Evolutionary conservation across 805 yeast genomes (phyloP), one percentile per base, ranked within the genome.

Genomic region (Monosporozyma solicola): DNA sequence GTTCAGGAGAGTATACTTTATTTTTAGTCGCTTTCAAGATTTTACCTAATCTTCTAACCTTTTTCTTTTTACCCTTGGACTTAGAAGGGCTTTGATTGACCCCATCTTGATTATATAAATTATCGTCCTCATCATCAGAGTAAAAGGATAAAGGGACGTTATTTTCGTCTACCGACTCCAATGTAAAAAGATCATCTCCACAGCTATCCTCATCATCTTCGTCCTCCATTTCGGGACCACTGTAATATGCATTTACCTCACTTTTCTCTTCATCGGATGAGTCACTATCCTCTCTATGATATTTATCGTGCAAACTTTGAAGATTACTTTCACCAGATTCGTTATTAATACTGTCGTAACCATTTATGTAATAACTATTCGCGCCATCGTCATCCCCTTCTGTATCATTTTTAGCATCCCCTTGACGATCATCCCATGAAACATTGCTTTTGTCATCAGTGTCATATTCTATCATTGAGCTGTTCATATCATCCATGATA

Each of bases 41-140:
- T 25, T 41, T 51, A 24, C 53, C 49, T 29, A 51, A 15, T 25
- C 45, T 32, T 46, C 33, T 51, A 20, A 50, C 53, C n/a, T 27
- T 44, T 29, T 16, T 39, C 8, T 20, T 37, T 35, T 45, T 50
- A 22, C 35, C 31, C 15, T 33, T 44, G 4, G 51, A 41, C 27
- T 45, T 45, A n/a, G 37, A 4, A 4, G 35, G 13, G 29, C 15
- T n/a, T 16, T 45, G 48, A n/a, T 8, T 15, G 16, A 15, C 11
- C n/a, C 24, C 48, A 3, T 45, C 16, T 8, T 27, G 33, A n/a
- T n/a, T n/a, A 45, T 29, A 29, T 29, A 29, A n/a, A 29, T 45
- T 37, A 45, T 45, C 31, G n/a, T 45, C 48, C 29, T 45, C 31
- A 24, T 43, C 31, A 35, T 47, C 49, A 22, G 39, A 47, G 15